phyloP scores from a whole-genome alignment of 495 filamentous ascomycete species.

The Penicillium atrosanguineum region DNA sequence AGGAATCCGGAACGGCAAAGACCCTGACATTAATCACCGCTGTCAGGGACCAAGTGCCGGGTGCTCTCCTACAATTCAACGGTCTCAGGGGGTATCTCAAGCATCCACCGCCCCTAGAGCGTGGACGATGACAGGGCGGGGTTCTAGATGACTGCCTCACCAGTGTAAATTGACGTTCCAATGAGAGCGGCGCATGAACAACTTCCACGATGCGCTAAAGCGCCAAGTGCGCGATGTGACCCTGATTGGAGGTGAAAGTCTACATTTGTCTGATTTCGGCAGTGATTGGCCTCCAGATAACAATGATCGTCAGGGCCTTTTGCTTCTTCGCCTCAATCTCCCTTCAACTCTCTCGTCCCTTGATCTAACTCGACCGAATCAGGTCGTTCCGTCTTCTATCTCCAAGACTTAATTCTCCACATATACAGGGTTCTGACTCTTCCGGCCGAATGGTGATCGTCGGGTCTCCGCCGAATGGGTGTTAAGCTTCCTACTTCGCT shows the following conservation, averaged over 20 bases:
- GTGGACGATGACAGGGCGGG: background rate
- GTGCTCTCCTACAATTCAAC: no score
- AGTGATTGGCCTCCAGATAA: slow-evolving; percentile 16
- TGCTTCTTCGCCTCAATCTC: background rate
- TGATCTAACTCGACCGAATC: background rate
- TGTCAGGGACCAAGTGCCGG: background rate
- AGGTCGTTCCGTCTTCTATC: background rate
- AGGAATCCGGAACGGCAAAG: background rate
- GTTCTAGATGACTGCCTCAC: slow-evolving; percentile 6
- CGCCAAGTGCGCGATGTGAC: slow-evolving; percentile 18
- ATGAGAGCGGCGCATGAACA: slow-evolving; percentile 3
- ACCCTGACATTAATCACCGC: background rate
- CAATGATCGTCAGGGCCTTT: slow-evolving; percentile 24
- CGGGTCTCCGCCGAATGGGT: slow-evolving; percentile 18
- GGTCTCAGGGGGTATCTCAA: background rate
- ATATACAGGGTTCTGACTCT: background rate
- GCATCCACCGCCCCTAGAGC: background rate
- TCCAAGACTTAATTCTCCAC: background rate
- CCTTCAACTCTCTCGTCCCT: background rate
- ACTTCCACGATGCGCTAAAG: background rate
- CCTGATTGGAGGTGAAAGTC: slow-evolving; percentile 1
- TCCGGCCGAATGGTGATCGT: slow-evolving; percentile 20
- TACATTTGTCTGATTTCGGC: background rate
- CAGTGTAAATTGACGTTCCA: slow-evolving; percentile 7
- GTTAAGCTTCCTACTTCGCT: slow-evolving; percentile 4